Percentiles rank a stretch among this genome's conserved stretches.
Conservation (phyloP, 2,329 filamentous ascomycete genomes). For the Ampelomyces quisqualis region DNA sequence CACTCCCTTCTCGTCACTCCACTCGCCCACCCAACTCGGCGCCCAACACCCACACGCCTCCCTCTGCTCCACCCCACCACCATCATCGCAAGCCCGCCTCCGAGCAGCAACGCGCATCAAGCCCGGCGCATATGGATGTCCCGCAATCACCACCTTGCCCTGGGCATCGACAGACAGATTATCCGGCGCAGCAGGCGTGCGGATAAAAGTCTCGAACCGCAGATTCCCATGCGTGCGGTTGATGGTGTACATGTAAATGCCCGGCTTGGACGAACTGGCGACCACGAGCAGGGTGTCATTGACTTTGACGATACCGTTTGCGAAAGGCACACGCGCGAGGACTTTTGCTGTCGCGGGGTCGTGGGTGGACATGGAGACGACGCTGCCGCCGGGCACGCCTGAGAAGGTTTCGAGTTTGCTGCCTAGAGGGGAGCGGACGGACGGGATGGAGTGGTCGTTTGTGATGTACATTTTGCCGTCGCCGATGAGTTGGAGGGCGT, state of each 20-base stretch:
- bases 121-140: constrained; percentile 43
- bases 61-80: constrained; percentile 18
- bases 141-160: constrained; percentile 46
- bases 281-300: constrained; percentile 44
- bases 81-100: constrained; percentile 20
- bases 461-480: constrained; percentile 41
- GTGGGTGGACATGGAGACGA: constrained; percentile 40
- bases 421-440: constrained; percentile 26
- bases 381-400: constrained; percentile 38
- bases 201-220: constrained; percentile 10
- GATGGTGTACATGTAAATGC: constrained; percentile 41
- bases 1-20: constrained; percentile 40
- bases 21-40: constrained; percentile 45
- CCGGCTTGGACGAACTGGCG: constrained; percentile 38
- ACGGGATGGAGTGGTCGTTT: constrained; percentile 47
- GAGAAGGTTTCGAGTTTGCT: constrained; percentile 45
- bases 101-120: constrained; percentile 27
- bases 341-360: constrained; percentile 13
- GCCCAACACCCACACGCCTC: constrained; percentile 30
- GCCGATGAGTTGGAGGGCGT: constrained; percentile 42
- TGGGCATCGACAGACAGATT: constrained; percentile 44
- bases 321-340: constrained; percentile 42
- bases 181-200: constrained; percentile 41
- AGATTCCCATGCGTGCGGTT: constrained; percentile 13
- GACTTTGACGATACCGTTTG: constrained; percentile 46